phyloP scores from a whole-genome alignment of 352 stramenopile genomes.

The Phytophthora europaea region DNA sequence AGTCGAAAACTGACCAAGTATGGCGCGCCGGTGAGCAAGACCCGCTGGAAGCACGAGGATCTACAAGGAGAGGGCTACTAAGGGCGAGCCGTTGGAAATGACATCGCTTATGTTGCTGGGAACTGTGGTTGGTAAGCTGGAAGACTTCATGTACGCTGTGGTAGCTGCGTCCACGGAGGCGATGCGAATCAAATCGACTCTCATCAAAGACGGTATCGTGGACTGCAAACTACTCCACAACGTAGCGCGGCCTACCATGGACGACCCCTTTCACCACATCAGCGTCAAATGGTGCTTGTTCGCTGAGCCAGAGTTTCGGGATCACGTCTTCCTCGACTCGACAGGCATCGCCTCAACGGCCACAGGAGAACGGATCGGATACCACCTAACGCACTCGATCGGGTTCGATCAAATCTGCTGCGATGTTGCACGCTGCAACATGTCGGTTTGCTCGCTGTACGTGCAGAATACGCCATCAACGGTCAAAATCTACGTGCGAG shows the following conservation, averaged over 20 bases:
- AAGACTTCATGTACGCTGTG: constrained; percentile 64
- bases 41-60: constrained; percentile 31
- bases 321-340: constrained; percentile 58
- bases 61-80: constrained; percentile 28
- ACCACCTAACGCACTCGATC: constrained; percentile 55
- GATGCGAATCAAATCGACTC: constrained; percentile 45
- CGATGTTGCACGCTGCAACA: constrained; percentile 28
- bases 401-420: constrained; percentile 25
- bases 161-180: constrained; percentile 31
- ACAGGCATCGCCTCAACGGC: constrained; percentile 34
- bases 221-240: constrained; percentile 38
- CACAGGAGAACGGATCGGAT: constrained; percentile 45
- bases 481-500: constrained; percentile 31
- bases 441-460: constrained; percentile 35
- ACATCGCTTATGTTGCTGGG: constrained; percentile 34
- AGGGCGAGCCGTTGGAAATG: constrained; percentile 25
- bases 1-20: constrained; percentile 21
- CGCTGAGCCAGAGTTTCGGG: constrained; percentile 32
- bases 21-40: constrained; percentile 22
- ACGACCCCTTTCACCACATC: constrained; percentile 49
- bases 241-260: constrained; percentile 14
- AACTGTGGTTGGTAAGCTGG: constrained; percentile 36
- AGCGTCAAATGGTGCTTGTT: constrained; percentile 46
- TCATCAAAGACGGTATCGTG: constrained; percentile 47
- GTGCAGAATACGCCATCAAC: constrained; percentile 10